These are phyloP conservation scores for Metschnikowia orientalis DNA, from an alignment of 805 yeast genomes.

Conservation along the genomic window DNA sequence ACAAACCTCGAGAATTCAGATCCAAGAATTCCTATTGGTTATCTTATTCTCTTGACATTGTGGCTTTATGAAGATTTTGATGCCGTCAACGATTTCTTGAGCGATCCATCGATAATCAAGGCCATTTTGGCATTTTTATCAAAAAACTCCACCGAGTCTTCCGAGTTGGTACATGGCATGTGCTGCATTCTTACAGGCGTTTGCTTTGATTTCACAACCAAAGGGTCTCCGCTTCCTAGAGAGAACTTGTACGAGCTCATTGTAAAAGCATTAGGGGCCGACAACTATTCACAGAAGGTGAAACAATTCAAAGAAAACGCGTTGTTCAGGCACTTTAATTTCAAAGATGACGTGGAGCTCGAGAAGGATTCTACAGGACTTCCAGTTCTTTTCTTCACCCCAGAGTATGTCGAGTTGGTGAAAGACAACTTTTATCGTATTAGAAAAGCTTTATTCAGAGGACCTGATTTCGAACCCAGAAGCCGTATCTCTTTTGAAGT, in stretches of 20 bases:
- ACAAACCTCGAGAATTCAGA: slow-evolving; percentile 59
- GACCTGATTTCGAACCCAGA: slow-evolving; percentile 70
- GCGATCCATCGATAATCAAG: slow-evolving; percentile 61
- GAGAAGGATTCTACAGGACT: slow-evolving; percentile 77
- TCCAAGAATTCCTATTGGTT: slow-evolving; percentile 73
- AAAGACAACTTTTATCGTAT: slow-evolving; percentile 68
- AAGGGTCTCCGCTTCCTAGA: slow-evolving; percentile 60
- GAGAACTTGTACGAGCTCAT: slow-evolving; percentile 56
- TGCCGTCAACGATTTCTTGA: slow-evolving; percentile 72
- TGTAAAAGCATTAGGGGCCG: slow-evolving; percentile 71
- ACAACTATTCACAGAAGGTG: slow-evolving; percentile 69
- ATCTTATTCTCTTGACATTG: slow-evolving; percentile 63
- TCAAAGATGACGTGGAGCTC: slow-evolving; percentile 10
- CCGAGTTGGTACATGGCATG: slow-evolving; percentile 65
- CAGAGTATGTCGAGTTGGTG: slow-evolving; percentile 57
- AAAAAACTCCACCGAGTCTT: slow-evolving; percentile 43
- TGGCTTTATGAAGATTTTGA: slow-evolving; percentile 77
- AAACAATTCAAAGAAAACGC: slow-evolving; percentile 64
- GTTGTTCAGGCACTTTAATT: slow-evolving; percentile 51
- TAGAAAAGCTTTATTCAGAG: slow-evolving; percentile 64
- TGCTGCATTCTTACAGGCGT: slow-evolving; percentile 68
- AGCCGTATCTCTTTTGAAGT: slow-evolving; percentile 60
- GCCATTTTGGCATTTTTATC: slow-evolving; percentile 62
- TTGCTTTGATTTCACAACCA: slow-evolving; percentile 69
- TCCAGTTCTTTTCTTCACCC: slow-evolving; percentile 75